These are phyloP conservation scores for Prunus dulcis DNA, from an alignment of 306 rosid species.

Conservation along the genomic window DNA sequence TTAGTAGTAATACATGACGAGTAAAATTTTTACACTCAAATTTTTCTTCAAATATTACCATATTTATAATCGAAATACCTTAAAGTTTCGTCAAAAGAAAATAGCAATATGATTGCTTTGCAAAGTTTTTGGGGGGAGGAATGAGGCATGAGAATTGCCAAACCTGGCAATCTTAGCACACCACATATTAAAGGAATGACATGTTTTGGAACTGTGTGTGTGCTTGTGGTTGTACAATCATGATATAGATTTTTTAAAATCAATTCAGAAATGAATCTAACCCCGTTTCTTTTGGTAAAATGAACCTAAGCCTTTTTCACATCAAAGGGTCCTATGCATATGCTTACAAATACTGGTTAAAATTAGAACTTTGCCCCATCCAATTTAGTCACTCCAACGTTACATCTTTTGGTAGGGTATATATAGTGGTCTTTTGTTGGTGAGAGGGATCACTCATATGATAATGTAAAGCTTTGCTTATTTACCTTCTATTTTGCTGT, in stretches of 20 bases:
- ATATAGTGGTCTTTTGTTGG: neutral
- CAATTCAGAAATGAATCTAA: neutral
- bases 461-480: neutral
- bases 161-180: neutral
- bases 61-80: too few relatives aligned
- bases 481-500: neutral
- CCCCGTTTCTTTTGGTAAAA: neutral
- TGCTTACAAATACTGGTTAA: neutral
- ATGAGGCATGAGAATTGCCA: neutral
- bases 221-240: constrained; percentile 1
- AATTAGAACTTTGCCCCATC: too few relatives aligned
- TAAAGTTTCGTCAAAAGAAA: too few relatives aligned
- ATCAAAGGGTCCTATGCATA: neutral
- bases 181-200: neutral
- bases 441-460: neutral
- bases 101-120: too few relatives aligned
- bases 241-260: neutral
- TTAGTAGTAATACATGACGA: too few relatives aligned
- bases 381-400: neutral
- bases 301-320: neutral
- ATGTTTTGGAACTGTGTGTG: neutral
- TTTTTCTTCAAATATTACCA: too few relatives aligned
- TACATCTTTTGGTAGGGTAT: neutral
- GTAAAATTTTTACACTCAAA: too few relatives aligned
- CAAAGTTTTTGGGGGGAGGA: neutral